Percentiles rank a stretch among this genome's conserved stretches.
phyloP scores from a whole-genome alignment of 116 monocot species.

The Cymodocea nodosa region DNA sequence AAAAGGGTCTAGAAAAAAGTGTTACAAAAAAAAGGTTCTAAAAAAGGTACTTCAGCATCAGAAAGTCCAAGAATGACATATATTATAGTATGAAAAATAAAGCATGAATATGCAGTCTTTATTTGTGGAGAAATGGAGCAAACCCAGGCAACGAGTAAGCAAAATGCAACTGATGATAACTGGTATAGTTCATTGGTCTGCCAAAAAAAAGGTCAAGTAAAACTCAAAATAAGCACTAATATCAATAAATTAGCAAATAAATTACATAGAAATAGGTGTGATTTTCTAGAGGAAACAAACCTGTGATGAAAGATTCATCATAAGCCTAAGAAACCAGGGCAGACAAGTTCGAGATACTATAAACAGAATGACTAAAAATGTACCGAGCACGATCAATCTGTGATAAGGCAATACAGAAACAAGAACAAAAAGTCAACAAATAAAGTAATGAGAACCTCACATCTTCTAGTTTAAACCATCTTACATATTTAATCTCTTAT shows the following conservation, averaged over 20 bases:
- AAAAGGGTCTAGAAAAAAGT: no score
- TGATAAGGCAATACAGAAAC: neutral
- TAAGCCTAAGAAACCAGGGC: conserved; percentile 78
- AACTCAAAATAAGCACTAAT: conserved; percentile 1
- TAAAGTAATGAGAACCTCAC: neutral
- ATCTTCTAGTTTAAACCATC: no score
- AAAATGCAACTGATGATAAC: conserved; percentile 67
- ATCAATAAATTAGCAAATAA: neutral
- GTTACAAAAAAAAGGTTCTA: no score
- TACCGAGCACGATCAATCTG: conserved; percentile 47
- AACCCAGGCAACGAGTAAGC: conserved; percentile 75
- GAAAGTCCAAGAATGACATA: neutral
- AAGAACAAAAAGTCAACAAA: neutral
- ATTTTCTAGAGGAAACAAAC: conserved; percentile 7
- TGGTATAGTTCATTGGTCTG: conserved; percentile 83
- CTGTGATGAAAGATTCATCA: conserved; percentile 73
- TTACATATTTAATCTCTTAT: no score
- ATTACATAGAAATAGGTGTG: neutral
- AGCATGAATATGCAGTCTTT: neutral
- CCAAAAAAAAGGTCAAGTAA: neutral
- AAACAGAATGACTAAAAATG: conserved; percentile 48
- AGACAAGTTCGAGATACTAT: conserved; percentile 49
- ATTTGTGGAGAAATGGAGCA: conserved; percentile 2
- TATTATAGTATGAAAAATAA: neutral
- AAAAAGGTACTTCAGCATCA: neutral